Percentiles rank a stretch among this genome's conserved stretches.
phyloP scores from a whole-genome alignment of 139 green algal genomes.

The Chlorella sorokiniana region DNA sequence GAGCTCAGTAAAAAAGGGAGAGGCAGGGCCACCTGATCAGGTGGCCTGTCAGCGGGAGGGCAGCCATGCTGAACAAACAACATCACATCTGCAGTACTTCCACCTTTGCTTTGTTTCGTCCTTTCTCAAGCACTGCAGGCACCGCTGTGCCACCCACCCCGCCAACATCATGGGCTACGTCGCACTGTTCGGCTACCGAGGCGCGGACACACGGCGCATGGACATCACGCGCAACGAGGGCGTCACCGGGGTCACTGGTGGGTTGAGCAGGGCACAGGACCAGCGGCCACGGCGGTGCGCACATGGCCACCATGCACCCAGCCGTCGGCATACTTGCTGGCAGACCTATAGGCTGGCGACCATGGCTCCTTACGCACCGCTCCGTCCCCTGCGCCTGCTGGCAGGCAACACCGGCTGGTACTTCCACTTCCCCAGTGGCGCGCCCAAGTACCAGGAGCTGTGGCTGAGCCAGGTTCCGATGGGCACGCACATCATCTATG shows the following conservation, averaged over 20 bases:
- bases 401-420: slow-evolving; percentile 62
- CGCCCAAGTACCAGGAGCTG: slow-evolving; percentile 41
- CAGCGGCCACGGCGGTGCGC: too few species aligned
- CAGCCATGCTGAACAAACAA: neutral
- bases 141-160: slow-evolving; percentile 1
- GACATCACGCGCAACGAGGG: slow-evolving; percentile 65
- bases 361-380: too few species aligned
- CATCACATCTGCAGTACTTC: neutral
- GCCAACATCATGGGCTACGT: slow-evolving; percentile 43
- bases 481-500: slow-evolving; percentile 46
- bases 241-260: slow-evolving; percentile 57
- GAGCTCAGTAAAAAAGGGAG: too few species aligned
- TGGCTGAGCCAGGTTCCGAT: slow-evolving; percentile 48
- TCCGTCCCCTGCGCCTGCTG: neutral
- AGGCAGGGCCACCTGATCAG: too few species aligned
- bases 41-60: too few species aligned
- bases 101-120: neutral
- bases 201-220: slow-evolving; percentile 37
- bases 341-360: too few species aligned
- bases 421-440: slow-evolving; percentile 39
- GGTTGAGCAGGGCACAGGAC: too few species aligned
- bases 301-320: too few species aligned
- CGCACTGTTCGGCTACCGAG: slow-evolving; percentile 52
- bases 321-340: too few species aligned
- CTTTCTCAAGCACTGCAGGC: neutral